A percentile compares a stretch with the other conserved stretches of the same genome.
These are phyloP conservation scores for Madurella fahalii DNA, from an alignment of 2,329 filamentous ascomycete genomes.

Conservation along the genomic window DNA sequence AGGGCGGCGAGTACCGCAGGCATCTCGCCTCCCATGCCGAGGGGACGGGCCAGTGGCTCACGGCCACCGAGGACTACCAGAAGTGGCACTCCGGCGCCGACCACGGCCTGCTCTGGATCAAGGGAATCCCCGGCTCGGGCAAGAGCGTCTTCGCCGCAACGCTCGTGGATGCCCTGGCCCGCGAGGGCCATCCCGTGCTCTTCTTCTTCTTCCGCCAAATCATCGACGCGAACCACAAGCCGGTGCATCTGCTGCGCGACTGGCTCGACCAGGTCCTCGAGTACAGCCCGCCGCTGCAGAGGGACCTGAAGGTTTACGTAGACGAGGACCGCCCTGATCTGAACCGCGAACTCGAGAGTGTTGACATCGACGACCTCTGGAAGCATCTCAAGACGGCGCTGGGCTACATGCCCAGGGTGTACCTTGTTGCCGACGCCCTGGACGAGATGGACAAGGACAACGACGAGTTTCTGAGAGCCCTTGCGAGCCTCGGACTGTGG, in stretches of 20 bases:
- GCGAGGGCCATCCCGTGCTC: slow-evolving; percentile 28
- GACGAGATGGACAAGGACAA: slow-evolving; percentile 44
- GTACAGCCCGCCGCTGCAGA: slow-evolving; percentile 31
- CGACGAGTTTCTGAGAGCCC: slow-evolving; percentile 27
- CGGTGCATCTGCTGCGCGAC: slow-evolving; percentile 31
- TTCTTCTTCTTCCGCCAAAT: slow-evolving; percentile 41
- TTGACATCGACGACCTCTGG: slow-evolving; percentile 30
- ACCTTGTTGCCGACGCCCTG: slow-evolving; percentile 41
- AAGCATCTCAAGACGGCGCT: slow-evolving; percentile 27
- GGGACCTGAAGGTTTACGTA: slow-evolving; percentile 18
- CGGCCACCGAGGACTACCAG: slow-evolving; percentile 15
- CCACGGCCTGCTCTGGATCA: slow-evolving; percentile 31
- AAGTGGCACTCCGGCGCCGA: slow-evolving; percentile 22
- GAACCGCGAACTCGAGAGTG: slow-evolving; percentile 9
- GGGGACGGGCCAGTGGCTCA: slow-evolving; percentile 28
- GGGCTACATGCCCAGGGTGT: slow-evolving; percentile 27
- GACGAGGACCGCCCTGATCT: slow-evolving; percentile 3
- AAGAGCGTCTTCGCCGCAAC: slow-evolving; percentile 35
- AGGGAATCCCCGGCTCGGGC: slow-evolving; percentile 37
- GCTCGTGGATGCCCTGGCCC: slow-evolving; percentile 23
- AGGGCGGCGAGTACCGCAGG: slow-evolving; percentile 25
- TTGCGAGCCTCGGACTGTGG: slow-evolving; percentile 33
- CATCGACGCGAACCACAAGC: slow-evolving; percentile 34
- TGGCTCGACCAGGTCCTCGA: slow-evolving; percentile 33
- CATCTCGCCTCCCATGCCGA: slow-evolving; percentile 24